phyloP scores from a whole-genome alignment of 1,284 basidiomycete genomes.

The Austroboletus olivaceoglutinosus region DNA sequence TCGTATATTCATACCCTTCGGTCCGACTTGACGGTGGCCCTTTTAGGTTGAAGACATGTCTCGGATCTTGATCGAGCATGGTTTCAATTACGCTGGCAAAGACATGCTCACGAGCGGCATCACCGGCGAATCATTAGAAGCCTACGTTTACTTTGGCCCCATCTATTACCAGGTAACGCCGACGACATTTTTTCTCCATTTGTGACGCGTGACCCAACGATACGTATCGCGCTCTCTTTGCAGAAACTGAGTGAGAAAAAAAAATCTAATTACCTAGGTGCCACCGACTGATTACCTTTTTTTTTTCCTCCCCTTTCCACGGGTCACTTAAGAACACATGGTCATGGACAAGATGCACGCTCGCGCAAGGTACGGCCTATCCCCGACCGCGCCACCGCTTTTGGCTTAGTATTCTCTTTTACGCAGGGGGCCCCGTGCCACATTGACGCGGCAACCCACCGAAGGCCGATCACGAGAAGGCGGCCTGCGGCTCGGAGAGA shows the following conservation, averaged over 20 bases:
- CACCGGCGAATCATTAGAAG: constrained; percentile 94
- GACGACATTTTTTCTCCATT: constrained; percentile 2
- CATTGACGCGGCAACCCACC: constrained; percentile 95
- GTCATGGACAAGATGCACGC: constrained; percentile 99
- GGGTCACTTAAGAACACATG: constrained; percentile 98
- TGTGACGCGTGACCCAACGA: not conserved
- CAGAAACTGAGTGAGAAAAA: constrained; percentile 74
- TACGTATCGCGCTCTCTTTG: constrained; percentile 2
- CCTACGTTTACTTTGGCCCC: constrained; percentile 97
- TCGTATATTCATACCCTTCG: constrained; percentile 3
- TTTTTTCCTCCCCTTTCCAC: not conserved
- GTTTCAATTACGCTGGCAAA: constrained; percentile 97
- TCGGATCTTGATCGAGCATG: constrained; percentile 89
- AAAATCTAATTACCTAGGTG: not conserved
- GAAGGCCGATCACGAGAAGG: constrained; percentile 98
- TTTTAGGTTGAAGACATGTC: constrained; percentile 96
- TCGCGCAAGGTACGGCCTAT: constrained; percentile 70
- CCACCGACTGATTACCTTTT: constrained; percentile 23
- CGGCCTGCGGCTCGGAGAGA: constrained; percentile 95
- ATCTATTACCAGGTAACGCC: constrained; percentile 90
- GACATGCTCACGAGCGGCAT: constrained; percentile 98
- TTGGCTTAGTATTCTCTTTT: constrained; percentile 8
- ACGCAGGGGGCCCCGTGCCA: constrained; percentile 88
- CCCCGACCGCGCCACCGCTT: constrained; percentile 2
- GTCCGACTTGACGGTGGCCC: constrained; percentile 11